Base-by-base conservation (phyloP, 2,329 filamentous ascomycete species). In the Phaeophleospora eucalypticola region DNA sequence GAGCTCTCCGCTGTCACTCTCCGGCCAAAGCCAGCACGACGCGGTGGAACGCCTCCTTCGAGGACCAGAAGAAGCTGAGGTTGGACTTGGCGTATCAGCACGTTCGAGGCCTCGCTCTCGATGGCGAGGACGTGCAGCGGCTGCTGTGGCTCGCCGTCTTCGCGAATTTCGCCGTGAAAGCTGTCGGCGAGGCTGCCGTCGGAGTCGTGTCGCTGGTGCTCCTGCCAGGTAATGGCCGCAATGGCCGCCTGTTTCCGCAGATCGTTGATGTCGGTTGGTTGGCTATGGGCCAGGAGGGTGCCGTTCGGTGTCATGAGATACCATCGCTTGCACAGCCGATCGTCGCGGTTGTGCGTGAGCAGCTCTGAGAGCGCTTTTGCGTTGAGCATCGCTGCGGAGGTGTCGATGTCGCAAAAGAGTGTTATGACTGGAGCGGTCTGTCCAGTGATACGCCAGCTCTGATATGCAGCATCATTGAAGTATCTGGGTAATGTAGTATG, bases 261-360 rank as follows among this genome's bases (percentile, higher is more conserved):
- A 50, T 73, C 69, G 50, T 70, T 70, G 57, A 73, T 72, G 51
- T 75, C 67, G n/a, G 69, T 65, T 10, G 72, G 72, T 17, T 69
- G 69, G 15, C 68, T 74, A 58, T 76, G 74, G 36, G 74, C 72
- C 41, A 77, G 63, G 16, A 77, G 59, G 2, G 72, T 75, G 51
- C 73, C 74, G 54, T 75, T 76, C 17, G 71, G 71, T 21, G 73
- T 75, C 69, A 75, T 77, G 45, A 76, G 60, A 51, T 68, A 71
- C 64, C 69, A 70, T 35, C 66, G 65, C 24, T 68, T 67, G 57
- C 69, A 72, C 32, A 73, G 64, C 33, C 65, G 61, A 19, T 65
- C 59, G 48, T 73, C 66, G 36, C 66, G 66, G 58, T 74, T 72
- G 45, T 67, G 65, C 32, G 67, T 65, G 44, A 74, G 60, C 33